phyloP scores from a whole-genome alignment of 2,329 filamentous ascomycete species.

The Incumbomyces delicatus region DNA sequence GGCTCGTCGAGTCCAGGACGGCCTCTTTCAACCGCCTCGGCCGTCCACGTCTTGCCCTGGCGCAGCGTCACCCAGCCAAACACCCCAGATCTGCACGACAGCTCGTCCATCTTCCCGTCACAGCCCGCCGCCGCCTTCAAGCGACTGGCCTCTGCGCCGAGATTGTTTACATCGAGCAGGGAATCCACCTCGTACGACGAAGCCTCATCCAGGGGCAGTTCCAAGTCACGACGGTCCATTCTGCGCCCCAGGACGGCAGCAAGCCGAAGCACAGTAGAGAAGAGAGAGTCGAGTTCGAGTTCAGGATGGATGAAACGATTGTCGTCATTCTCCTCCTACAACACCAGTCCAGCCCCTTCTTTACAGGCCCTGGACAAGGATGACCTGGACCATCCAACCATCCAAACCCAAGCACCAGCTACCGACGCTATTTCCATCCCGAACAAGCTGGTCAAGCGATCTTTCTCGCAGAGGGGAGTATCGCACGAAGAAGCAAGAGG shows the following conservation, averaged over 20 bases:
- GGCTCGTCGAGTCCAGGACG: conserved; percentile 25
- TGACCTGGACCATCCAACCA: neutral
- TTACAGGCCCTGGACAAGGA: neutral
- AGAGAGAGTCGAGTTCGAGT: conserved; percentile 13
- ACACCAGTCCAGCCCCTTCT: conserved; percentile 1
- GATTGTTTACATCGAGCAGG: conserved; percentile 11
- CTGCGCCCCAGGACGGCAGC: conserved; percentile 15
- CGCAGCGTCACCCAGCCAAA: conserved; percentile 11
- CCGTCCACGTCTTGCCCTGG: neutral
- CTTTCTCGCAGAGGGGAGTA: conserved; percentile 43
- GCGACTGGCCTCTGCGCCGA: conserved; percentile 14
- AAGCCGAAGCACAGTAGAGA: conserved; percentile 14
- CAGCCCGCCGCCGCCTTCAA: conserved; percentile 10
- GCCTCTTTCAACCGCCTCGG: conserved; percentile 17
- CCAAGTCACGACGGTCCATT: conserved; percentile 15
- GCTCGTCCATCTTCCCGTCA: neutral
- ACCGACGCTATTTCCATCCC: conserved; percentile 26
- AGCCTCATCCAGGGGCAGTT: conserved; percentile 18
- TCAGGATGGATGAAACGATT: conserved; percentile 20
- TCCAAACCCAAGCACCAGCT: neutral
- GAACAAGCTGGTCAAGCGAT: conserved; percentile 56
- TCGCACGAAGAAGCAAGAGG: conserved; percentile 34
- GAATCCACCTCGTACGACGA: conserved; percentile 8
- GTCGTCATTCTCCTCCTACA: conserved; percentile 12
- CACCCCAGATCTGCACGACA: conserved; percentile 1